Evolutionary conservation across 306 rosid genomes (phyloP).

Genomic region (Glycine latifolia): DNA sequence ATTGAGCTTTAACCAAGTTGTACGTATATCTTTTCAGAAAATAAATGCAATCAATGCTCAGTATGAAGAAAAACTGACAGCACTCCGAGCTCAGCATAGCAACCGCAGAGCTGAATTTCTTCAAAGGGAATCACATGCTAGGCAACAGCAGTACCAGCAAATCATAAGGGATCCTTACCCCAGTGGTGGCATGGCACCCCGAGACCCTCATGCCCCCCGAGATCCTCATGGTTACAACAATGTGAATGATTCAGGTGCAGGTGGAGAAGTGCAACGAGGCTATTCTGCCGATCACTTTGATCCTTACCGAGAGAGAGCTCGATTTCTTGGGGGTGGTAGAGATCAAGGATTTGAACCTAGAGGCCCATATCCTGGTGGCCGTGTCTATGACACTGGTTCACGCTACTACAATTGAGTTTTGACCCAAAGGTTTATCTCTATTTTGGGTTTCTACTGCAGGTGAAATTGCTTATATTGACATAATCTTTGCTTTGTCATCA

Average conservation of each 20-base stretch:
- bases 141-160: conserved; percentile 78
- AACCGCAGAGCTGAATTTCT: conserved; percentile 72
- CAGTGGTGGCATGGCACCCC: conserved; percentile 56
- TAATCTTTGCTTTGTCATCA: conserved; percentile 2
- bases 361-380: conserved; percentile 77
- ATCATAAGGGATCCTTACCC: conserved; percentile 62
- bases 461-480: conserved; percentile 35
- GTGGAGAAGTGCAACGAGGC: conserved; percentile 59
- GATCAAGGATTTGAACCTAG: conserved; percentile 72
- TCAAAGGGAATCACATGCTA: conserved; percentile 70
- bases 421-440: conserved; percentile 25
- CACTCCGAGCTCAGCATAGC: conserved; percentile 73
- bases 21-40: conserved; percentile 60
- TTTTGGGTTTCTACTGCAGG: conserved; percentile 34
- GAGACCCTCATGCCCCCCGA: conserved; percentile 53
- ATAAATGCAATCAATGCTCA: conserved; percentile 74
- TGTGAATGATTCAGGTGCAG: conserved; percentile 52
- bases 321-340: conserved; percentile 76
- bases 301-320: conserved; percentile 72
- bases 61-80: conserved; percentile 78
- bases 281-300: conserved; percentile 65
- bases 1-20: conserved; percentile 7
- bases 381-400: conserved; percentile 81
- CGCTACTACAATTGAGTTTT: conserved; percentile 64
- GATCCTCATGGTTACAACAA: conserved; percentile 43